These are phyloP conservation scores for Anthracocystis walkeri DNA, from an alignment of 1,284 basidiomycete species.

Conservation along the genomic window DNA sequence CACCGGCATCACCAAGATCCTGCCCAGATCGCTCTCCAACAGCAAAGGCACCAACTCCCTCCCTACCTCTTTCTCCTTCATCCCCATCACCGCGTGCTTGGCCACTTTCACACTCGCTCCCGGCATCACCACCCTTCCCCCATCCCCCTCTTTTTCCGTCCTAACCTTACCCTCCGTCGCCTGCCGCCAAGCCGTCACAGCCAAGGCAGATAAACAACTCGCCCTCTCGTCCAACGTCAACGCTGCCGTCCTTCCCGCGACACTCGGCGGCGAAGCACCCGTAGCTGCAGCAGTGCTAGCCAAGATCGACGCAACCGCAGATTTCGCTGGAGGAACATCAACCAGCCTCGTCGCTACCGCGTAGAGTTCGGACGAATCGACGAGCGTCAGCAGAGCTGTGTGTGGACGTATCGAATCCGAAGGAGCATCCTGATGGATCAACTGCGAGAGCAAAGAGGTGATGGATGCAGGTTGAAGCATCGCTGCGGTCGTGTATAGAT, in stretches of 20 bases:
- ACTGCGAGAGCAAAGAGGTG: conserved; percentile 35
- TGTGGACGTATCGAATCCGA: conserved; percentile 18
- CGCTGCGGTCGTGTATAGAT: not conserved
- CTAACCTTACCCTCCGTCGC: conserved; percentile 8
- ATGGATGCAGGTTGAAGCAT: conserved; percentile 49
- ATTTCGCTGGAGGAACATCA: conserved; percentile 15
- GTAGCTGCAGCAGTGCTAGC: conserved; percentile 37
- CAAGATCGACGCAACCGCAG: conserved; percentile 24
- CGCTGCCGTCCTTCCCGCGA: conserved; percentile 1
- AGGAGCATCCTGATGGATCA: conserved; percentile 15
- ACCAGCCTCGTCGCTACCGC: conserved; percentile 30
- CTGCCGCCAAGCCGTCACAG: conserved; percentile 38
- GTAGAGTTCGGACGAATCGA: conserved; percentile 49
- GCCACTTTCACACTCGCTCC: conserved; percentile 23
- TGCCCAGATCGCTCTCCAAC: conserved; percentile 41
- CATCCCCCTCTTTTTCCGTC: not conserved
- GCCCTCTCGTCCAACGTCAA: conserved; percentile 43
- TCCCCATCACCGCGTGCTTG: conserved; percentile 26
- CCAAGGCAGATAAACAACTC: conserved; percentile 38
- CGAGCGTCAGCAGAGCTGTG: conserved; percentile 36
- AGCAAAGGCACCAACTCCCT: conserved; percentile 33
- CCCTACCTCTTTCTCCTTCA: conserved; percentile 5
- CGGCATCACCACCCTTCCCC: conserved; percentile 25
- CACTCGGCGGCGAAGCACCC: not conserved
- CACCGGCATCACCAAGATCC: conserved; percentile 45